A percentile compares a stretch with the other conserved stretches of the same genome.
Evolutionary conservation across 345 rosid genomes (phyloP).

Genomic region (Arabidopsis thaliana): DNA sequence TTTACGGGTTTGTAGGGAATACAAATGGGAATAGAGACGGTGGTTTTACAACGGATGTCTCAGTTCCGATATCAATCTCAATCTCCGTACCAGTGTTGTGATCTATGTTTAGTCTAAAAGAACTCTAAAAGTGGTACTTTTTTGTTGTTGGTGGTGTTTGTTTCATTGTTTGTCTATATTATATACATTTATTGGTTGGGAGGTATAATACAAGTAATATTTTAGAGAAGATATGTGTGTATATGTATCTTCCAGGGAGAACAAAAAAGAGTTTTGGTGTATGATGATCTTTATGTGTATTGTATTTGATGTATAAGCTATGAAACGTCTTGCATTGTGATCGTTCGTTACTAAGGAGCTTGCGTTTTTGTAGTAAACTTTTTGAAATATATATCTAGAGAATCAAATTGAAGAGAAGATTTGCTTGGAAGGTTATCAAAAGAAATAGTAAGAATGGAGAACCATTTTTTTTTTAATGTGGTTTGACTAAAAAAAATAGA

Average conservation of each 20-base stretch:
- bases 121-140: neutral
- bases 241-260: constrained; percentile 15
- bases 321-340: constrained; percentile 9
- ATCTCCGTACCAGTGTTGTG: constrained; percentile 49
- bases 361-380: neutral
- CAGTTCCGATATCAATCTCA: constrained; percentile 74
- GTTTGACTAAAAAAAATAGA: neutral
- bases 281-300: constrained; percentile 16
- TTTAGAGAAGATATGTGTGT: constrained; percentile 14
- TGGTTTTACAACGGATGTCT: constrained; percentile 57
- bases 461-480: neutral
- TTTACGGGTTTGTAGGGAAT: constrained; percentile 69
- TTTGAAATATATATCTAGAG: neutral
- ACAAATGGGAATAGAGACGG: constrained; percentile 45
- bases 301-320: constrained; percentile 20
- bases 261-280: constrained; percentile 24
- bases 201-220: constrained; percentile 39
- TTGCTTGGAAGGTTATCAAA: constrained; percentile 17
- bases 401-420: neutral
- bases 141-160: constrained; percentile 36
- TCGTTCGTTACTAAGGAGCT: neutral
- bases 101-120: constrained; percentile 19
- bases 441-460: neutral
- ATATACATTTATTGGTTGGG: constrained; percentile 48
- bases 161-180: constrained; percentile 41